Conservation (phyloP, 495 filamentous ascomycete genomes). For the Neurospora sp. region DNA sequence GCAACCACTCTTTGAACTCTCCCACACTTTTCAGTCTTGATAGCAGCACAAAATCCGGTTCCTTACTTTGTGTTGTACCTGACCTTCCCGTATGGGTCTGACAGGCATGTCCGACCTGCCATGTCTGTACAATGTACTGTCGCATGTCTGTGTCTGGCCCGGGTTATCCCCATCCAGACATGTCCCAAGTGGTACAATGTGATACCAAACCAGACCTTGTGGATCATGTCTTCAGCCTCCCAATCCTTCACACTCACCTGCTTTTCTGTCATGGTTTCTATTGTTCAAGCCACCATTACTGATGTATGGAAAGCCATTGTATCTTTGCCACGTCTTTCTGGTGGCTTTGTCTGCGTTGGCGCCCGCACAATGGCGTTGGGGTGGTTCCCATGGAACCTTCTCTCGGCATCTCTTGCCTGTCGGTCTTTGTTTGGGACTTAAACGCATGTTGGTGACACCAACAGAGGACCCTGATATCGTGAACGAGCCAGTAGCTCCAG, state of each 20-base stretch:
- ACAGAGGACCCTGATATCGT: background rate
- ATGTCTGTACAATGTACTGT: background rate
- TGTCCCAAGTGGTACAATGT: background rate
- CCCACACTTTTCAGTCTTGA: background rate
- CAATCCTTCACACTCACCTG: background rate
- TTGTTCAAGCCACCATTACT: background rate
- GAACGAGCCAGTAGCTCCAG: background rate
- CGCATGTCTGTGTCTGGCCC: background rate
- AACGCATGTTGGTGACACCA: background rate
- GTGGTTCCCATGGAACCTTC: background rate
- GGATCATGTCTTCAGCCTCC: background rate
- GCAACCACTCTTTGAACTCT: background rate
- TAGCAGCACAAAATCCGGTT: background rate
- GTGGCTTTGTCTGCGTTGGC: background rate
- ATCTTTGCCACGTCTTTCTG: background rate
- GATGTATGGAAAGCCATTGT: background rate
- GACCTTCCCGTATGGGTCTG: background rate
- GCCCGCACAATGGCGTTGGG: background rate
- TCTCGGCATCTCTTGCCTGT: background rate
- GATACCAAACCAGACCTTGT: background rate
- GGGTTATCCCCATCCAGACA: background rate
- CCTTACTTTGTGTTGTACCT: background rate
- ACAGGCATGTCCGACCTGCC: background rate
- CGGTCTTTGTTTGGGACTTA: background rate
- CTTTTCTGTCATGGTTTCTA: background rate